These are phyloP conservation scores for Calonectria henricotiae DNA, from an alignment of 2,329 filamentous ascomycete genomes.

Conservation along the genomic window DNA sequence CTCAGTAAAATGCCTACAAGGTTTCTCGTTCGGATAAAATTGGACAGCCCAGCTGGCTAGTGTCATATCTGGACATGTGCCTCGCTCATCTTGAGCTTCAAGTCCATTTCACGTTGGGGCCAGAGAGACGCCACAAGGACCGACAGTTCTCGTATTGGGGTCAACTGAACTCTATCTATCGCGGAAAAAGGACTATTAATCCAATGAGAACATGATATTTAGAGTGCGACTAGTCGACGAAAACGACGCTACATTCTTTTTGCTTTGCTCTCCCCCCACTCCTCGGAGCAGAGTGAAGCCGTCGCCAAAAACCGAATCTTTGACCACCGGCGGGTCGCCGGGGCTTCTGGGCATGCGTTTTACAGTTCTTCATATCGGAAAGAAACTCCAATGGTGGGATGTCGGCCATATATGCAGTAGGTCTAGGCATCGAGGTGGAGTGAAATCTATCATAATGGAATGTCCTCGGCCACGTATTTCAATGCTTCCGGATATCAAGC, in stretches of 20 bases:
- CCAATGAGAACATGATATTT: background rate
- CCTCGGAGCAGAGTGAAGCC: background rate
- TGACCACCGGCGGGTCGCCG: background rate
- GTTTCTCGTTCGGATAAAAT: constrained; percentile 7
- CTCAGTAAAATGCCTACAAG: background rate
- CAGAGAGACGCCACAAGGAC: background rate
- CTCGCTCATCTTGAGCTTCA: constrained; percentile 1
- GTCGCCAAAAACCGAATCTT: background rate
- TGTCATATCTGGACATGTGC: background rate
- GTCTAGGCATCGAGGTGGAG: background rate
- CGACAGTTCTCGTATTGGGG: background rate
- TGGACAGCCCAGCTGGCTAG: constrained; percentile 4
- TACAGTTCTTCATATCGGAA: background rate
- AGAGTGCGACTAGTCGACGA: constrained; percentile 9
- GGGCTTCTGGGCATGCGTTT: background rate
- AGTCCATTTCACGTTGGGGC: constrained; percentile 7
- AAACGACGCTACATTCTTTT: constrained; percentile 17
- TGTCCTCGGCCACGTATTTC: background rate
- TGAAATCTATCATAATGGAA: constrained; percentile 7
- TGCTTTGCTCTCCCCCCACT: background rate
- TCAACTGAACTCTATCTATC: background rate
- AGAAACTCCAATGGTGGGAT: background rate
- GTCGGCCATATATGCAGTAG: background rate
- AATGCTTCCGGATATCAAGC: constrained; percentile 9
- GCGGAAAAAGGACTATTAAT: background rate